A percentile compares a stretch with the other conserved stretches of the same genome.
Conservation (phyloP, 2,329 filamentous ascomycete genomes). For the Diaporthe vaccinii region DNA sequence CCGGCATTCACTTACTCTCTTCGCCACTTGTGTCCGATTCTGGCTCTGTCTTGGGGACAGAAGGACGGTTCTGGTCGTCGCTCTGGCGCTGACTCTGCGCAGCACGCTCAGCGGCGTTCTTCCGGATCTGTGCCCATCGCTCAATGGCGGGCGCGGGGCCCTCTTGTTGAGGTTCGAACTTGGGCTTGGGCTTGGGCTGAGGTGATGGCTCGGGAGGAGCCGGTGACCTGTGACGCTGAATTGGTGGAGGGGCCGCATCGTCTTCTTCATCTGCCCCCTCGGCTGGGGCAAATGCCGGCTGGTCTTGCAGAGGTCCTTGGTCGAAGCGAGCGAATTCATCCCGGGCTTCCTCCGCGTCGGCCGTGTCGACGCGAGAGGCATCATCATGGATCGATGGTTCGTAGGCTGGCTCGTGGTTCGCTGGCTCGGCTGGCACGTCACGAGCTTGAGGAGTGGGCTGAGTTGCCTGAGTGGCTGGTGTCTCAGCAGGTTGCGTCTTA, state of each 20-base stretch:
- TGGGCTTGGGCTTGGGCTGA: conserved; percentile 47
- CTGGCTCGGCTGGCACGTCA: conserved; percentile 42
- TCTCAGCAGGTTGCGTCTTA: conserved; percentile 17
- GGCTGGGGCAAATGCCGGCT: conserved; percentile 81
- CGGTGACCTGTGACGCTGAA: conserved; percentile 57
- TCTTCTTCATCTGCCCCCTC: conserved; percentile 62
- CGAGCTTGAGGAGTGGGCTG: conserved; percentile 39
- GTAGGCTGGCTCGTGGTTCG: conserved; percentile 54
- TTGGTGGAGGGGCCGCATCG: conserved; percentile 65
- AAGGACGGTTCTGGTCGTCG: conserved; percentile 70
- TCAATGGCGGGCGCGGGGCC: conserved; percentile 68
- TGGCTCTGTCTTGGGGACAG: conserved; percentile 27
- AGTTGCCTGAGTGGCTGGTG: conserved; percentile 16
- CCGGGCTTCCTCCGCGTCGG: conserved; percentile 70
- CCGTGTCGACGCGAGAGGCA: conserved; percentile 71
- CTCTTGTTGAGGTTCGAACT: conserved; percentile 44
- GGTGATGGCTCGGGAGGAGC: conserved; percentile 49
- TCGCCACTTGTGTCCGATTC: conserved; percentile 85
- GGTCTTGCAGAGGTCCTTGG: conserved; percentile 88
- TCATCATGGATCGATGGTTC: conserved; percentile 61
- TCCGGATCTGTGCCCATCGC: conserved; percentile 95
- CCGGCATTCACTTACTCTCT: conserved; percentile 77
- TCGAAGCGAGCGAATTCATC: conserved; percentile 79
- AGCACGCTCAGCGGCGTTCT: conserved; percentile 89
- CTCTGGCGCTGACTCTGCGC: conserved; percentile 63